These are phyloP conservation scores for Blastocystis sp. DNA, from an alignment of 352 stramenopile genomes.

Conservation along the genomic window DNA sequence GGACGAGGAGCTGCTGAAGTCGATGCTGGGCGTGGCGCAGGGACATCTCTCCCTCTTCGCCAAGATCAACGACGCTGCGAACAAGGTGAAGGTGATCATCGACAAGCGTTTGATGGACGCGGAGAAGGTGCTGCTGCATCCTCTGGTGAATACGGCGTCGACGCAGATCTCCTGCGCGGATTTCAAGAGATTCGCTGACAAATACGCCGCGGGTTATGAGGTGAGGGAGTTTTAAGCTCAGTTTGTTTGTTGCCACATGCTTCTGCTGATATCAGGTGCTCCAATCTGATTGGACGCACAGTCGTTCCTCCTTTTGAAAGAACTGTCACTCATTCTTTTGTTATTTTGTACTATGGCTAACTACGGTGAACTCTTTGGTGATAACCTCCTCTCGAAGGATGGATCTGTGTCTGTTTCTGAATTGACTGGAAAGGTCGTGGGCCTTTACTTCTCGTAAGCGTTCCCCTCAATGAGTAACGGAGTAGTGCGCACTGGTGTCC, in stretches of 20 bases:
- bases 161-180: slow-evolving; percentile 46
- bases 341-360: slow-evolving; percentile 8
- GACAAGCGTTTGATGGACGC: slow-evolving; percentile 65
- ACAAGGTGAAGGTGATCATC: slow-evolving; percentile 66
- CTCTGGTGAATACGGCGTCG: slow-evolving; percentile 59
- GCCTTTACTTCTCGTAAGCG: slow-evolving; percentile 67
- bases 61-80: slow-evolving; percentile 51
- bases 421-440: slow-evolving; percentile 55
- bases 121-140: slow-evolving; percentile 56
- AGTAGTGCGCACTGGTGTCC: slow-evolving; percentile 68
- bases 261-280: not conserved
- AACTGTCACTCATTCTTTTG: not conserved
- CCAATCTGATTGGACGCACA: slow-evolving; percentile 15
- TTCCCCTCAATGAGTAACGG: not conserved
- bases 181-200: slow-evolving; percentile 43
- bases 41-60: slow-evolving; percentile 65
- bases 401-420: slow-evolving; percentile 1
- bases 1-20: slow-evolving; percentile 35
- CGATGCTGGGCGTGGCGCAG: slow-evolving; percentile 40
- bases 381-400: not conserved
- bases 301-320: not conserved
- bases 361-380: slow-evolving; percentile 26
- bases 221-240: slow-evolving; percentile 63
- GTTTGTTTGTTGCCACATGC: slow-evolving; percentile 36
- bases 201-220: slow-evolving; percentile 32